Conservation (phyloP, 169 alveolate genomes). For the Plasmodium vivax region DNA sequence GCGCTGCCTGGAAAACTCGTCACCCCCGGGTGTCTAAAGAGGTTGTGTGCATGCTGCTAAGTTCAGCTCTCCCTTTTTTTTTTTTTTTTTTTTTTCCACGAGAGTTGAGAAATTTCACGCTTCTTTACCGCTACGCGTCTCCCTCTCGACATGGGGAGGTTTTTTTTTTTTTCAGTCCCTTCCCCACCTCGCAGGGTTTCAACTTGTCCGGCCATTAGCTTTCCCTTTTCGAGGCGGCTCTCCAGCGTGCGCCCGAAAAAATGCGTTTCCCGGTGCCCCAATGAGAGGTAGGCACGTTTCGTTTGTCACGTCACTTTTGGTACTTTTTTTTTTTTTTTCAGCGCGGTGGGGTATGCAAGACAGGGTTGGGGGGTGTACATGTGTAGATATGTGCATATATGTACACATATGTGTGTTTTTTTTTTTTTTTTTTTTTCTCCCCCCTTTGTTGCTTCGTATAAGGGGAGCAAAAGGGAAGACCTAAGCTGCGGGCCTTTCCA, state of each 20-base stretch:
- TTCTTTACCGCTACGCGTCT: neutral
- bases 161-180: neutral
- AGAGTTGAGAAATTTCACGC: neutral
- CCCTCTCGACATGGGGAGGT: neutral
- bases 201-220: neutral
- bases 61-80: neutral
- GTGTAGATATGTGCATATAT: neutral
- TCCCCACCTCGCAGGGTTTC: neutral
- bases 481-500: neutral
- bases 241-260: neutral
- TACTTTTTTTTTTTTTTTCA: neutral
- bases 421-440: neutral
- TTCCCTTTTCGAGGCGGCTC: neutral
- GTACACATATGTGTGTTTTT: neutral
- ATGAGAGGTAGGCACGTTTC: neutral
- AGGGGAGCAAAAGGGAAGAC: neutral
- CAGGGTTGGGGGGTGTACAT: neutral
- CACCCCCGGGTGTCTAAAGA: neutral
- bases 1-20: neutral
- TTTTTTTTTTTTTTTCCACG: too few relatives aligned
- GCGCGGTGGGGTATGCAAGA: neutral
- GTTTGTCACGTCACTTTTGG: neutral
- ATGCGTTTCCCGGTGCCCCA: neutral
- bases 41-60: neutral
- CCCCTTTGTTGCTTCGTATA: neutral